Conservation (phyloP, 371 early-diverging fungal species). For the Mycotypha africana region DNA sequence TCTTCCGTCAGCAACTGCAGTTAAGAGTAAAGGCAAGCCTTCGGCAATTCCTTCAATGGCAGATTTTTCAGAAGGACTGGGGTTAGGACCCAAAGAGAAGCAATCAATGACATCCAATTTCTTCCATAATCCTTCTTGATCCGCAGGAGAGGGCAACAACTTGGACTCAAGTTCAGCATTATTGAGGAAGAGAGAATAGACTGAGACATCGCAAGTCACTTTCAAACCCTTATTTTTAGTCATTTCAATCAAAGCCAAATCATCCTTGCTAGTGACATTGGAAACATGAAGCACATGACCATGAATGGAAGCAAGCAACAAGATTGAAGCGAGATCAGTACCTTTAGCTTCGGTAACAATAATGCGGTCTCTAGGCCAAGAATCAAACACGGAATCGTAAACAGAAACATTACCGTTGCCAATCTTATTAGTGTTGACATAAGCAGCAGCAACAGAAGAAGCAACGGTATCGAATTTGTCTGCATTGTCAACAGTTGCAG, state of each 20-base stretch:
- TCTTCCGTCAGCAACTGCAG: conserved; percentile 77
- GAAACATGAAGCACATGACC: conserved; percentile 84
- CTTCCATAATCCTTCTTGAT: conserved; percentile 75
- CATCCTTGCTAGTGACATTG: conserved; percentile 70
- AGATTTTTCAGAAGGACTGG: conserved; percentile 35
- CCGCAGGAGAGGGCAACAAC: conserved; percentile 44
- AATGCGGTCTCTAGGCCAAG: conserved; percentile 70
- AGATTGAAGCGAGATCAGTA: conserved; percentile 81
- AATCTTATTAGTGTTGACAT: conserved; percentile 50
- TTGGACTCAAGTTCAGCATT: conserved; percentile 40
- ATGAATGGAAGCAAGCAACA: conserved; percentile 81
- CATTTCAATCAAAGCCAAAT: conserved; percentile 78
- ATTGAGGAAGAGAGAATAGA: conserved; percentile 76
- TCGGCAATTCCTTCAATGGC: conserved; percentile 62
- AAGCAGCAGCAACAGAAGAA: conserved; percentile 52
- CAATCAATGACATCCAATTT: conserved; percentile 82
- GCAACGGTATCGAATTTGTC: conserved; percentile 22
- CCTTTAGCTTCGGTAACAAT: conserved; percentile 83
- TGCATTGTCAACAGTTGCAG: conserved; percentile 62
- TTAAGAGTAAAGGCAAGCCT: conserved; percentile 75
- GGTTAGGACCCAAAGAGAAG: conserved; percentile 78
- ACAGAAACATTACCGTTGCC: conserved; percentile 50
- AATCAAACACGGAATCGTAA: conserved; percentile 58
- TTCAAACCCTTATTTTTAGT: conserved; percentile 86
- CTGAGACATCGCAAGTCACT: conserved; percentile 89